Evolutionary conservation across 768 basidiomycete genomes (phyloP), one percentile per base, ranked within the genome.

Genomic region (Xerocomellus dryophilus): DNA sequence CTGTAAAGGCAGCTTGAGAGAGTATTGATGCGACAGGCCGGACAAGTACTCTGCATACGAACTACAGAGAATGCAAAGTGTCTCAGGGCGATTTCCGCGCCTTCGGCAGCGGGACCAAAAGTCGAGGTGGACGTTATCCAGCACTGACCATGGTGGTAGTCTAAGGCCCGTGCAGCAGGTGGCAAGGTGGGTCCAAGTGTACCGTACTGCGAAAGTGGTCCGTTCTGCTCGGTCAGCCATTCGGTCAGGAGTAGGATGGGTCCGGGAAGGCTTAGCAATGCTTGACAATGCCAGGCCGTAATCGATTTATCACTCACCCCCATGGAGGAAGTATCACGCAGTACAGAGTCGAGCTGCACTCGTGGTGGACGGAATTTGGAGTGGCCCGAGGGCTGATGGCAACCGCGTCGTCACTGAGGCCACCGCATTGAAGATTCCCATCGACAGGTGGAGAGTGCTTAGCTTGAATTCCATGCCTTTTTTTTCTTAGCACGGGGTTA

Each of bases 21-120:
- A 35, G 7, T 32, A 31, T 38, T 40, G 17, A 36, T 7, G 18
- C 4, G 12, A 50, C 12, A 14, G 14, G 25, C 17, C 32, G 25
- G 47, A 43, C 32, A 35, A 49, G 7, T 1, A 7, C 5, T 12
- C 4, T 23, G 8, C 14, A 50, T 21, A 74, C 82, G 38, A 50
- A 81, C 83, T 64, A 82, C 72, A 1, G 81, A 83, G 1, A 83
- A 84, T 12, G 78, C 78, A 61, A n/a, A n/a, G n/a, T n/a, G n/a
- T n/a, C n/a, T n/a, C n/a, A n/a, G n/a, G n/a, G n/a, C n/a, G n/a
- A n/a, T n/a, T 20, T 59, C 66, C 9, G 23, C 40, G 20, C 31
- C 53, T 23, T 64, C 61, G 27, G 59, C 20, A 7, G 52, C 54
- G 25, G 41, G 48, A 10, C 42, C 52, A 18, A 48, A 39, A 15